Base-by-base conservation (phyloP, 345 rosid genomes). In the Anacardium occidentale region DNA sequence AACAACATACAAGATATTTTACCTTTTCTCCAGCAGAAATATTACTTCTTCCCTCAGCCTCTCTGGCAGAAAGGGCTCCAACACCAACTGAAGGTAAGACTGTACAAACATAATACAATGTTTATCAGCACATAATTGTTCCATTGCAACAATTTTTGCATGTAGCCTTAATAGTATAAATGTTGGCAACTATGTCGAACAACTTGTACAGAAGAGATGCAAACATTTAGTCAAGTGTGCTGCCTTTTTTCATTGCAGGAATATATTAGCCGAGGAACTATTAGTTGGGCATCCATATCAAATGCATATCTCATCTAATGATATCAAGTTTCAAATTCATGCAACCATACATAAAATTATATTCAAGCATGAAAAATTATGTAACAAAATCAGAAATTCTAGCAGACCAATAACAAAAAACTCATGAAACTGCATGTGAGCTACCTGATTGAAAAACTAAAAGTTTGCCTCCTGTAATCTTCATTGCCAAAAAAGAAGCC, bases 401-500 rank as follows among this genome's bases (percentile, higher is more conserved):
- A 20, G 34, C 7, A 37, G 42, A 34, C 68, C 53, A 34, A 65
- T 69, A 62, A 52, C 58, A 64, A 29, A 62, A 63, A 40, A 72
- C 17, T 52, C 29, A 59, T 9, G 9, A 15, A 42, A 52, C 10
- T 55, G 62, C 45, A 64, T n/a, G 37, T 11, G 17, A 53, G 73
- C 89, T 74, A 82, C 99, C 99, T 88, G 99, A 92, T 80, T 95
- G 99, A 77, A 95, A 95, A 71, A 92, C 93, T 83, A 95, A 69
- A 74, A 95, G 97, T 83, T 92, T 92, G 71, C 99, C 98, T 37
- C 99, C 99, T 70, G 85, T 90, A 76, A 82, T 90, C 87, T 92
- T 95, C 97, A 92, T 85, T 37, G 99, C 98, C 86, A 92, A 82
- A 83, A 84, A 92, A 71, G 94, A 90, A 45, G 98, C 97, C 99